These are phyloP conservation scores for Cytospora mali DNA, from an alignment of 2,329 filamentous ascomycete species.

Conservation along the genomic window DNA sequence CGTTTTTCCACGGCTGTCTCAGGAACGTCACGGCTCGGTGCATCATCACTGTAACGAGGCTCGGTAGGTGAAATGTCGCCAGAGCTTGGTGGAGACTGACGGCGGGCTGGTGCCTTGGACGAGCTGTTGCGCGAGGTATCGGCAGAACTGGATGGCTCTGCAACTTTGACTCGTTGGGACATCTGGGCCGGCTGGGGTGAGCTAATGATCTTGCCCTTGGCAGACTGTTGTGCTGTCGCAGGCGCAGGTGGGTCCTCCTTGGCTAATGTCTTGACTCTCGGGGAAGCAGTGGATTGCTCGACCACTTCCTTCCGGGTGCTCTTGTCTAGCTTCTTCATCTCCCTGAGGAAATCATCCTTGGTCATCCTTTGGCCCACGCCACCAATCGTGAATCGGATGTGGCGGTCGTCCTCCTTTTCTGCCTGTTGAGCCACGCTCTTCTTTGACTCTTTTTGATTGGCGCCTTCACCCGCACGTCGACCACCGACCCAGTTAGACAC, in stretches of 20 bases:
- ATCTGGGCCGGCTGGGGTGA: constrained; percentile 10
- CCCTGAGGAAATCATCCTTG: constrained; percentile 76
- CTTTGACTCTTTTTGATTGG: constrained; percentile 38
- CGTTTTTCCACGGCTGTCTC: constrained; percentile 74
- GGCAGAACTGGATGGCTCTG: background rate
- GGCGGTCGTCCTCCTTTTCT: constrained; percentile 66
- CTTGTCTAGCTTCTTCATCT: constrained; percentile 72
- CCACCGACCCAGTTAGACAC: constrained; percentile 34
- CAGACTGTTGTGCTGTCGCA: constrained; percentile 13
- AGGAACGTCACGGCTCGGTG: constrained; percentile 44
- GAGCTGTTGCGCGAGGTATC: constrained; percentile 15
- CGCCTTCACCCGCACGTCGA: constrained; percentile 33
- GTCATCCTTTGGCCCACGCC: constrained; percentile 75
- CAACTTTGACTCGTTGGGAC: background rate
- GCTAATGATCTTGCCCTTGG: constrained; percentile 24
- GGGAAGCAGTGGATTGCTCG: constrained; percentile 52
- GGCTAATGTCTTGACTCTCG: constrained; percentile 52
- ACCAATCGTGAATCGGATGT: constrained; percentile 76
- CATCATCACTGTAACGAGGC: constrained; percentile 18
- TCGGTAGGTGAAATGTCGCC: constrained; percentile 15
- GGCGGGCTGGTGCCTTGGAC: constrained; percentile 18
- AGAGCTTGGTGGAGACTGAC: constrained; percentile 10
- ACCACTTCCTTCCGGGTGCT: constrained; percentile 61
- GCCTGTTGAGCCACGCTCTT: constrained; percentile 47
- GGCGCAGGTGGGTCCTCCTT: constrained; percentile 41